Evolutionary conservation across 2,329 filamentous ascomycete genomes (phyloP), one percentile per base, ranked within the genome.

Genomic region (Trichoderma pleuroti): DNA sequence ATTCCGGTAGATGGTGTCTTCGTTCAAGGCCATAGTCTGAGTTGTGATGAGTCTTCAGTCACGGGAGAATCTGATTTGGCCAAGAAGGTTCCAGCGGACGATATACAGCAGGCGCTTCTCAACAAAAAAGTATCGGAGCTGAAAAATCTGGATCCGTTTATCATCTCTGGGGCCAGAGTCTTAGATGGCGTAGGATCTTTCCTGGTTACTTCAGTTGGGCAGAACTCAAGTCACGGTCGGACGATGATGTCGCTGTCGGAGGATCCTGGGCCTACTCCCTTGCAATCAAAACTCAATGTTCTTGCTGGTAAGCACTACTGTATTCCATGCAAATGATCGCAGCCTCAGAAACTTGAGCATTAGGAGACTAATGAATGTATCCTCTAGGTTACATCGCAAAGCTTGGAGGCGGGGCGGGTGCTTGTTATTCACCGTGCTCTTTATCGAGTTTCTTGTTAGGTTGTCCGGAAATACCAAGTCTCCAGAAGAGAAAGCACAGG

Each of bases 1-100:
- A 85, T 93, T 46, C 90, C 91, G 0, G 90, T 90, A 1, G 91
- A 93, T 76, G 91, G 91, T 7, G 85, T 92, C 67, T 87, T 93
- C 72, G 89, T 93, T 72, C 83, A 85, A 21, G 83, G 84, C 7
- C 82, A 82, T 72, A 78, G 80, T 4, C 75, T 85, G 71, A 84
- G 90, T 78, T 93, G 90, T 75, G 91, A 93, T 74, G 91, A 93
- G 76, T 92, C 90, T 3, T 92, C 90, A 12, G 89, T 90, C 1
- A 93, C 91, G 30, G 91, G 91, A 74, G 91, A 93, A 80, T 92
- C 90, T 0, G 91, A 93, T 75, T 85, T 90, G 64, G 86, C 92
- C 78, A 90, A 88, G 79, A 93, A 93, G 81, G 88, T 85, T 0
- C 78, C 83, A 6, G 90, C 86, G 14, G 83, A 88, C 12, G 84